A percentile compares a stretch with the other conserved stretches of the same genome.
Conservation (phyloP, 2,329 filamentous ascomycete species). For the Penicillium frequentans region DNA sequence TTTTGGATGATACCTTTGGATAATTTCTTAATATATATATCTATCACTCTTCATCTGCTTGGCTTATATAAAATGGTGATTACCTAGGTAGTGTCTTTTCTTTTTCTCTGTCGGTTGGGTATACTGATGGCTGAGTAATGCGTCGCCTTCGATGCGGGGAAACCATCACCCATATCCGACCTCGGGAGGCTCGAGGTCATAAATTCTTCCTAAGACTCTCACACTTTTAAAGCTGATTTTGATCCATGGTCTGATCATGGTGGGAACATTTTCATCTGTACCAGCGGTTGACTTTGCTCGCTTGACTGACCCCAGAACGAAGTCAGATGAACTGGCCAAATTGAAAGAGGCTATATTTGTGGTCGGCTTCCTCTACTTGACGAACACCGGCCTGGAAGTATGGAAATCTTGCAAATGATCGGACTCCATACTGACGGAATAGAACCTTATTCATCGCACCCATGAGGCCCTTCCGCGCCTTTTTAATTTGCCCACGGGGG, state of each 20-base stretch:
- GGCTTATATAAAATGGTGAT: not conserved
- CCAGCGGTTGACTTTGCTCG: slow-evolving; percentile 31
- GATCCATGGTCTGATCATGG: slow-evolving; percentile 12
- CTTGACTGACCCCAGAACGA: slow-evolving; percentile 25
- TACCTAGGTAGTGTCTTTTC: no score
- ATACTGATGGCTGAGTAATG: no score
- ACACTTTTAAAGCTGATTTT: no score
- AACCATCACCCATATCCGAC: no score
- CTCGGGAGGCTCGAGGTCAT: no score
- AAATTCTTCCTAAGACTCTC: not conserved
- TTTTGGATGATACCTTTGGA: not conserved
- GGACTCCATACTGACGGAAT: not conserved
- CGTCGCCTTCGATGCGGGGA: no score
- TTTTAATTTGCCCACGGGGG: slow-evolving; percentile 25
- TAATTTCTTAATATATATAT: not conserved
- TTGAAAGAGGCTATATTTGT: slow-evolving; percentile 36
- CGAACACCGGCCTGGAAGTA: slow-evolving; percentile 37
- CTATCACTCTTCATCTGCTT: not conserved
- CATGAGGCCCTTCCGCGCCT: slow-evolving; percentile 26
- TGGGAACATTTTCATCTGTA: slow-evolving; percentile 30
- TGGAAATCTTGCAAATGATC: not conserved
- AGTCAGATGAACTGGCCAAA: slow-evolving; percentile 22
- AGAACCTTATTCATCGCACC: slow-evolving; percentile 23
- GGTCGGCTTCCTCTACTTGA: slow-evolving; percentile 38
- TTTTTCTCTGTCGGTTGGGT: no score